phyloP scores from a whole-genome alignment of 768 basidiomycete genomes.

The Peribolospora kevripleyi region DNA sequence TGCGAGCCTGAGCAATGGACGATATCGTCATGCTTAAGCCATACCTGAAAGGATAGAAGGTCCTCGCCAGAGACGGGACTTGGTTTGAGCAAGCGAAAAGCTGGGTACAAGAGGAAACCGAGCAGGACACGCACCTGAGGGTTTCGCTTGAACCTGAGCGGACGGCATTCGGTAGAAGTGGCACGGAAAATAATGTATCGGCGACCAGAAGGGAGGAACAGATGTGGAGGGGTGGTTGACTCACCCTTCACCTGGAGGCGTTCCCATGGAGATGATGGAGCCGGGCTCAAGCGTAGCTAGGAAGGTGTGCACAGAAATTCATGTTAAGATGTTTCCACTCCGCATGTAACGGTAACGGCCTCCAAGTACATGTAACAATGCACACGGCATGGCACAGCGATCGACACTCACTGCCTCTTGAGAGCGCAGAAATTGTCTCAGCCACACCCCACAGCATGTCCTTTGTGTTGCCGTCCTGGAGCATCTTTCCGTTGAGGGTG shows the following conservation, averaged over 20 bases:
- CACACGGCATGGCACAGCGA: constrained; percentile 39
- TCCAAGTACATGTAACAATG: constrained; percentile 52
- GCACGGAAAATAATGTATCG: too few relatives aligned
- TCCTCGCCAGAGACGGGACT: too few relatives aligned
- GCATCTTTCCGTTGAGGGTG: constrained; percentile 36
- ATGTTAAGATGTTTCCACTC: too few relatives aligned
- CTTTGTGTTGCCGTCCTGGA: constrained; percentile 57
- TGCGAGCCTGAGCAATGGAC: constrained; percentile 40
- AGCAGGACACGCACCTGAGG: constrained; percentile 34
- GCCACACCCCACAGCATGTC: constrained; percentile 23
- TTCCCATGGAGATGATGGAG: too few relatives aligned
- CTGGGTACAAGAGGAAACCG: constrained; percentile 31
- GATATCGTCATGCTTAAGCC: constrained; percentile 48
- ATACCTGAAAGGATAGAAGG: constrained; percentile 20
- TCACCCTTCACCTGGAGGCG: too few relatives aligned
- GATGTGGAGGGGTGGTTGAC: too few relatives aligned
- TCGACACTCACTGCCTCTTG: background rate
- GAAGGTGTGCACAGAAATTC: too few relatives aligned
- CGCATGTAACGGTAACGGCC: too few relatives aligned
- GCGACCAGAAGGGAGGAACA: too few relatives aligned
- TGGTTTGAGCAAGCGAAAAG: background rate
- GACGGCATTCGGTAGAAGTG: constrained; percentile 23
- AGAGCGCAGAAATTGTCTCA: background rate
- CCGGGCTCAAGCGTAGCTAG: too few relatives aligned
- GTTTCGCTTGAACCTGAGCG: constrained; percentile 28